Percentiles rank a stretch among this genome's conserved stretches.
phyloP scores from a whole-genome alignment of 2,329 filamentous ascomycete genomes.

The Claviceps citrina region DNA sequence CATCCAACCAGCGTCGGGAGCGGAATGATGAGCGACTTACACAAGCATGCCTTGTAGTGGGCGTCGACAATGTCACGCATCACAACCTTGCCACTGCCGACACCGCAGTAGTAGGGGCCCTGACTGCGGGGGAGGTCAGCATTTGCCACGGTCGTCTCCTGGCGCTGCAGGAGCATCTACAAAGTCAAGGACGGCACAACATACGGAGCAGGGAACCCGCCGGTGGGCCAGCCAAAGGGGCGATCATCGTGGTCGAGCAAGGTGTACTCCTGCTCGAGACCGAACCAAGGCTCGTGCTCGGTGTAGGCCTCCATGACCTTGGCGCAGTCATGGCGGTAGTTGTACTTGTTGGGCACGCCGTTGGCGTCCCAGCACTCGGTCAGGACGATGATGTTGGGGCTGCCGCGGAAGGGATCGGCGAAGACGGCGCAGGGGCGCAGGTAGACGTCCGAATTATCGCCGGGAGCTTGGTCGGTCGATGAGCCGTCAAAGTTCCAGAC shows the following conservation, averaged over 20 bases:
- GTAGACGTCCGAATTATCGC: slow-evolving; percentile 96
- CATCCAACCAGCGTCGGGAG: too few relatives aligned
- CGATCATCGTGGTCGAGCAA: slow-evolving; percentile 62
- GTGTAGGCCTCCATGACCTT: slow-evolving; percentile 82
- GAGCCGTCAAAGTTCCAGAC: slow-evolving; percentile 55
- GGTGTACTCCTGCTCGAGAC: slow-evolving; percentile 93
- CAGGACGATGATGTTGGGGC: slow-evolving; percentile 87
- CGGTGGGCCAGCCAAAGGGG: slow-evolving; percentile 59
- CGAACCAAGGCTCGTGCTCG: slow-evolving; percentile 84
- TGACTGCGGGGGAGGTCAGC: slow-evolving; percentile 14
- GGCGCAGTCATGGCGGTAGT: slow-evolving; percentile 83
- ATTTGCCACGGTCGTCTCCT: too few relatives aligned
- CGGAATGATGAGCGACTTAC: slow-evolving; percentile 12
- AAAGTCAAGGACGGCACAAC: too few relatives aligned
- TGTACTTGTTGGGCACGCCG: slow-evolving; percentile 94
- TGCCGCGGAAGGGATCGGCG: slow-evolving; percentile 79
- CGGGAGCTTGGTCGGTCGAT: slow-evolving; percentile 80
- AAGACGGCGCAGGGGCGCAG: slow-evolving; percentile 78
- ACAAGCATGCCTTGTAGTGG: slow-evolving; percentile 52
- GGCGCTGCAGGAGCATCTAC: too few relatives aligned
- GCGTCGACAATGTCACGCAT: slow-evolving; percentile 91
- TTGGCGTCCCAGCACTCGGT: slow-evolving; percentile 89
- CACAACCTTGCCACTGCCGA: slow-evolving; percentile 91
- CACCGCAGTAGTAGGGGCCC: slow-evolving; percentile 56
- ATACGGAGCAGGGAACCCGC: slow-evolving; percentile 69